These are phyloP conservation scores for Fusarium metavorans DNA, from an alignment of 2,329 filamentous ascomycete species.

Conservation along the genomic window DNA sequence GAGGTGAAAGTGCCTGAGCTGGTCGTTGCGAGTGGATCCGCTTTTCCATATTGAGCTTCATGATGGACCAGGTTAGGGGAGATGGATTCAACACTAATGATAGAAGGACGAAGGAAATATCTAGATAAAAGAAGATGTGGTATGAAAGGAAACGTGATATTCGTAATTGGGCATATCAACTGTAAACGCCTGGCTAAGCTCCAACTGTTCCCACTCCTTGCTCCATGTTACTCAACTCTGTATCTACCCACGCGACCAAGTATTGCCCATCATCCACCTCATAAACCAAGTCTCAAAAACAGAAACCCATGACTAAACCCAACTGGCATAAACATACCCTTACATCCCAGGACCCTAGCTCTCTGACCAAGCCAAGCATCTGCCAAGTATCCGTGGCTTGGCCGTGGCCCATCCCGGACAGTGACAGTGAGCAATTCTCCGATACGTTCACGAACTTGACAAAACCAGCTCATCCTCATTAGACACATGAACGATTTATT, in stretches of 20 bases:
- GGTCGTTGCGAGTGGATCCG: not conserved
- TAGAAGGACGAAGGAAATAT: not conserved
- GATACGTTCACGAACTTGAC: not conserved
- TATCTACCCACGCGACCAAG: not conserved
- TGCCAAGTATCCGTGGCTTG: conserved; percentile 4
- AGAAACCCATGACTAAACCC: not conserved
- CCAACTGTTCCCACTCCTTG: not conserved
- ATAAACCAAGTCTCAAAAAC: not conserved
- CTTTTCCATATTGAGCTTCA: not conserved
- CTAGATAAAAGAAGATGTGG: not conserved
- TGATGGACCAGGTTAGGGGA: not conserved
- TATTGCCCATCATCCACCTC: not conserved
- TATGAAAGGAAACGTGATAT: not conserved
- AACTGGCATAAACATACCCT: not conserved
- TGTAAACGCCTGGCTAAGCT: not conserved
- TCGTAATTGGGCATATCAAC: not conserved
- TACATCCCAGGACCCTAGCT: not conserved
- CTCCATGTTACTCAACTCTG: not conserved
- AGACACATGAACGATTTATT: conserved; percentile 38
- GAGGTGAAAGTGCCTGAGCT: not conserved
- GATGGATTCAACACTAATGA: not conserved
- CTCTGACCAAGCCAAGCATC: conserved; percentile 1
- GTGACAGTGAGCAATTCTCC: not conserved
- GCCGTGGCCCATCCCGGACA: not conserved
- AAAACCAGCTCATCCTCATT: not conserved